Evolutionary conservation across 164 flowering plant species (phyloP).

Genomic region (Annona squamosa): DNA sequence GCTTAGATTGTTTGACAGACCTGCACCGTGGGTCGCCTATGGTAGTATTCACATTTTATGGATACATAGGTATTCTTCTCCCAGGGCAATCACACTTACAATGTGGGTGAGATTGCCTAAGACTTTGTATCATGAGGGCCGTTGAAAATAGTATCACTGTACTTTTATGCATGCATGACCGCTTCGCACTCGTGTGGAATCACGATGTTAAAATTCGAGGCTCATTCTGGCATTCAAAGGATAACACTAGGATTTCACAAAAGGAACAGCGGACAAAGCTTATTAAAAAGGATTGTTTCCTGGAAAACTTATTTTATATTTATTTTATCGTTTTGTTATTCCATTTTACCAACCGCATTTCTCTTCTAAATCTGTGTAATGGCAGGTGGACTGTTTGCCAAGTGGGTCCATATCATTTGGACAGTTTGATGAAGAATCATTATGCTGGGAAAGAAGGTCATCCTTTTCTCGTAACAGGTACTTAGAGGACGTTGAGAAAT

Average conservation of each 20-base stretch:
- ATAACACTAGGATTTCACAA: neutral
- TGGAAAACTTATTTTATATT: neutral
- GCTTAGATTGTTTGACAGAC: no score
- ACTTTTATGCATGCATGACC: neutral
- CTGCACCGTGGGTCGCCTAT: neutral
- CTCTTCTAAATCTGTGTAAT: neutral
- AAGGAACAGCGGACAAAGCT: neutral
- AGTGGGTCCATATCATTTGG: constrained; percentile 89
- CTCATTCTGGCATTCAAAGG: neutral
- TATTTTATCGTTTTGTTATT: neutral
- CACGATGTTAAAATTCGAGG: neutral
- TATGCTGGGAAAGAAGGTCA: constrained; percentile 80
- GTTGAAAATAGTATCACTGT: neutral
- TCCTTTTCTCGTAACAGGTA: constrained; percentile 74
- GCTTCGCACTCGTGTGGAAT: neutral
- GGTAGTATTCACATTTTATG: neutral
- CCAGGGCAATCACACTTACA: neutral
- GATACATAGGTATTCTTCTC: neutral
- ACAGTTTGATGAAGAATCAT: constrained; percentile 63
- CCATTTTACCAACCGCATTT: neutral
- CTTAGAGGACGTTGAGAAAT: constrained; percentile 79
- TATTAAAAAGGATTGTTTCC: neutral
- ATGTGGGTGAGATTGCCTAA: neutral
- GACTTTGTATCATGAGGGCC: neutral
- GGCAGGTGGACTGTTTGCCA: constrained; percentile 52